phyloP scores from a whole-genome alignment of 1,284 basidiomycete genomes.

The Psilocybe mexicana region DNA sequence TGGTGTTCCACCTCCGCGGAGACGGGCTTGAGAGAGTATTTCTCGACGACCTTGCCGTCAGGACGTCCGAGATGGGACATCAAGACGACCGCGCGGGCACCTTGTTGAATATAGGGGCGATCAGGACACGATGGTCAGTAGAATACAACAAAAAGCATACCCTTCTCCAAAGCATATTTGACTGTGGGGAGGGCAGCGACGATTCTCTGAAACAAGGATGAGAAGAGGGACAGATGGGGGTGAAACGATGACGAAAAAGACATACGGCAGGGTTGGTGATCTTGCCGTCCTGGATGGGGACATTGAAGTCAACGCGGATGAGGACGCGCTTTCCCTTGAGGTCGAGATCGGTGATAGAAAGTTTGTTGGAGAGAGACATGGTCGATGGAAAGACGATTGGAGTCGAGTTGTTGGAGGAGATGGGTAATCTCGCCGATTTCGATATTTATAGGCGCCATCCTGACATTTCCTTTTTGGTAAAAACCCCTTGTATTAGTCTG shows the following conservation, averaged over 20 bases:
- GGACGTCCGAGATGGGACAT: constrained; percentile 99
- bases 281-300: constrained; percentile 85
- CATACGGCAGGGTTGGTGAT: constrained; percentile 96
- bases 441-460: constrained; percentile 20
- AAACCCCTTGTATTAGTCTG: constrained; percentile 7
- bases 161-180: constrained; percentile 90
- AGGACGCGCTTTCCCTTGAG: constrained; percentile 92
- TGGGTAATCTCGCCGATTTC: constrained; percentile 15
- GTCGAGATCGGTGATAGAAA: constrained; percentile 89
- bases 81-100: constrained; percentile 84
- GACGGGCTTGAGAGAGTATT: constrained; percentile 93
- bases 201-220: constrained; percentile 69
- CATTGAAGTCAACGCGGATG: constrained; percentile 98
- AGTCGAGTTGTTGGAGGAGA: constrained; percentile 2
- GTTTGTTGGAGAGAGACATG: constrained; percentile 97
- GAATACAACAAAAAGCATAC: constrained; percentile 41
- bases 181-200: constrained; percentile 96
- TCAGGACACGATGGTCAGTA: constrained; percentile 8
- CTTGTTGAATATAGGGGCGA: constrained; percentile 40
- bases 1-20: constrained; percentile 74
- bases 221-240: constrained; percentile 5
- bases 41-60: constrained; percentile 87
- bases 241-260: constrained; percentile 19
- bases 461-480: constrained; percentile 19
- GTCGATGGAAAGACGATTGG: constrained; percentile 32